Base-by-base conservation (phyloP, 768 basidiomycete genomes). In the Fomitopsis serialis region DNA sequence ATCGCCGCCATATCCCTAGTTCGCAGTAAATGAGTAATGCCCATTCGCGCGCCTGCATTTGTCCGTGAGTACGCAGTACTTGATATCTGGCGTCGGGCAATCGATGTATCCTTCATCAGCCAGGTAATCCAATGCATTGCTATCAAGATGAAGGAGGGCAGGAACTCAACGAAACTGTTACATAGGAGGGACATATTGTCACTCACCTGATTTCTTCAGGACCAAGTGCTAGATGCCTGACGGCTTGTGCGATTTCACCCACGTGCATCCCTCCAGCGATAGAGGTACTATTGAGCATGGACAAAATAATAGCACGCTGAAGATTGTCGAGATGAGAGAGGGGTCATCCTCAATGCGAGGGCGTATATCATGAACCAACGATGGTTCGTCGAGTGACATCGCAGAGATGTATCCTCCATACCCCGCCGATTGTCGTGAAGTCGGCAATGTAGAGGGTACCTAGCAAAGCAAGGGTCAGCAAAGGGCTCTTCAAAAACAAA, bases 41-140 rank as follows among this genome's bases (percentile, higher is more conserved):
- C 5, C 29, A 32, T 32, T 32, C 29, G 29, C 11, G 6, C 5
- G 29, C 11, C 29, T 32, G 11, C 29, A 32, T 32, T 11, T 32
- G 11, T 5, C 5, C 29, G 29, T 32, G 29, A 32, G 29, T 32
- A 11, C 11, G 29, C 29, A 42, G 19, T 40, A 15, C 8, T 40
- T 5, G 15, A 40, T 22, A 43, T 61, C 59, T n/a, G n/a, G n/a
- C 22, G 32, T 24, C 10, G 54, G 50, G 10, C 48, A 44, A 24
- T 54, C 52, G 42, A 68, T 54, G 32, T 53, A 55, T 1, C 56
- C 57, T 46, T 32, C 51, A 24, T 54, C 61, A 42, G 60, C 34
- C 22, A 68, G 50, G 1, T 45, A 29, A 13, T 67, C 60, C 19
- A 68, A 47, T 10, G 59, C 65, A 29, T 50, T 46, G 3, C 67